These are phyloP conservation scores for Coniochaeta sp. DNA, from an alignment of 2,329 filamentous ascomycete species.

Conservation along the genomic window DNA sequence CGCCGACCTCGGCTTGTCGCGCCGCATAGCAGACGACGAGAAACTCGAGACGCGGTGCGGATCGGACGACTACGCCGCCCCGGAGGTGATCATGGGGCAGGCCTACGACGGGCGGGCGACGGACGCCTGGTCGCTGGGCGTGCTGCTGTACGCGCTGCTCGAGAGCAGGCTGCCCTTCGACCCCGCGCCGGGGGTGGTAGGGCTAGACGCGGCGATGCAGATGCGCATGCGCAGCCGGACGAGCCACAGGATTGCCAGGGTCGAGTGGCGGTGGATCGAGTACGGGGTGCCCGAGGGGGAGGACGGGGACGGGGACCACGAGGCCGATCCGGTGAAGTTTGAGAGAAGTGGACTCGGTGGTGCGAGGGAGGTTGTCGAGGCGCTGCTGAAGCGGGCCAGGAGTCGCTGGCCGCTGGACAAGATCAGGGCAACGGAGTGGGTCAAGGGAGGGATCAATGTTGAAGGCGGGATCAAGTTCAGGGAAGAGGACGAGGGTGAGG, in stretches of 20 bases:
- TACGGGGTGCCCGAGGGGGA: conserved; percentile 60
- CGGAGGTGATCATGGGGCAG: conserved; percentile 92
- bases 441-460: conserved; percentile 63
- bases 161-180: conserved; percentile 94
- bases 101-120: conserved; percentile 87
- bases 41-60: conserved; percentile 91
- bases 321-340: conserved; percentile 53
- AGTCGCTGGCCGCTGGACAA: conserved; percentile 70
- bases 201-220: conserved; percentile 45
- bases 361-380: conserved; percentile 76
- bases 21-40: conserved; percentile 77
- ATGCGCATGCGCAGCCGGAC: conserved; percentile 68
- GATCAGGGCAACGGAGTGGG: conserved; percentile 68
- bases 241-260: conserved; percentile 88
- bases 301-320: conserved; percentile 65
- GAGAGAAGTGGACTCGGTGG: conserved; percentile 60
- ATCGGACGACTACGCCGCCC: conserved; percentile 93
- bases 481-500: conserved; percentile 50
- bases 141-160: conserved; percentile 85
- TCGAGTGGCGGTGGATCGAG: conserved; percentile 91
- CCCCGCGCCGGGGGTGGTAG: conserved; percentile 68
- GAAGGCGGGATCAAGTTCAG: conserved; percentile 52
- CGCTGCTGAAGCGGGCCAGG: conserved; percentile 72
- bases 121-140: conserved; percentile 92
- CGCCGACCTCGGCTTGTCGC: conserved; percentile 84